phyloP scores from a whole-genome alignment of 2,329 filamentous ascomycete genomes.

The Epichloe festucae region DNA sequence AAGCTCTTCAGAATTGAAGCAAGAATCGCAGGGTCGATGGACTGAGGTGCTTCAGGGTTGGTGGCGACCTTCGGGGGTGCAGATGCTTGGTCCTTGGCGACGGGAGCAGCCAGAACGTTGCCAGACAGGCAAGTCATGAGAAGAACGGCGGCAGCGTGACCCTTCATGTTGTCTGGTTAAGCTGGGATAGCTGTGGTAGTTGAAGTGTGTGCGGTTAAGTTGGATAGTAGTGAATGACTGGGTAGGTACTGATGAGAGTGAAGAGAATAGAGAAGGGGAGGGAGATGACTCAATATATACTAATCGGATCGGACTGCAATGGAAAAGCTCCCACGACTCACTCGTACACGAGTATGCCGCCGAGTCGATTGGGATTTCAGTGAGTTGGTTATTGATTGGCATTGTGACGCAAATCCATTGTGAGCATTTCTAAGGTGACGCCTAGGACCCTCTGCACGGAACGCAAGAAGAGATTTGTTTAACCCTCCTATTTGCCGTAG shows the following conservation, averaged over 20 bases:
- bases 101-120: not conserved
- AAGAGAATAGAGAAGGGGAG: not conserved
- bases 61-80: not conserved
- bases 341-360: too few species aligned
- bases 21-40: too few species aligned
- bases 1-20: too few species aligned
- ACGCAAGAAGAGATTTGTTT: not conserved
- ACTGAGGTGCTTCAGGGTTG: not conserved
- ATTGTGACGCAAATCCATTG: not conserved
- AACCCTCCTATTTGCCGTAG: not conserved
- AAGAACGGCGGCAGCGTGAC: not conserved
- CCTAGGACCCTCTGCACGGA: not conserved
- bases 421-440: not conserved
- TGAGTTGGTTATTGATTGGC: too few species aligned
- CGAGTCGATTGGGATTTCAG: too few species aligned
- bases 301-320: not conserved
- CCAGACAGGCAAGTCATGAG: conserved; percentile 2
- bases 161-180: conserved; percentile 1
- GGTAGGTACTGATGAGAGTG: too few species aligned
- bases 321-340: too few species aligned
- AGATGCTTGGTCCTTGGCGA: not conserved
- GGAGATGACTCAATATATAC: not conserved
- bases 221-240: not conserved
- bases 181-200: not conserved
- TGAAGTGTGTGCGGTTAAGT: not conserved